A percentile compares a stretch with the other conserved stretches of the same genome.
Conservation (phyloP, 2,329 filamentous ascomycete species). For the Claviceps capensis region DNA sequence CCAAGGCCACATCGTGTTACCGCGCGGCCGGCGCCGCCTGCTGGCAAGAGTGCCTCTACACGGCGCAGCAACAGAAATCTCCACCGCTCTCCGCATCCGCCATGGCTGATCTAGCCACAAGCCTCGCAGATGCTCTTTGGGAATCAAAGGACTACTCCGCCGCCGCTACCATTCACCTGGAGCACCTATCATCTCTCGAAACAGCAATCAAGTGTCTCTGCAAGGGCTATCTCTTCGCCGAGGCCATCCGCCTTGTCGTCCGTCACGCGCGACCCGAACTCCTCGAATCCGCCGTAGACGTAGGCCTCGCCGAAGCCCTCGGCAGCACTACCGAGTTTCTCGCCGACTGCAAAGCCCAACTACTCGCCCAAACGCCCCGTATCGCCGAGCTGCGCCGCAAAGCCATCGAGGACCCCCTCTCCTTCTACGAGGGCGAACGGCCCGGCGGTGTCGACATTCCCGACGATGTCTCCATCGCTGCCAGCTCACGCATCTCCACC, state of each 20-base stretch:
- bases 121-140: constrained; percentile 62
- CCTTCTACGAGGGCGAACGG: constrained; percentile 73
- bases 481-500: constrained; percentile 66
- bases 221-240: constrained; percentile 74
- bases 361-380: constrained; percentile 73
- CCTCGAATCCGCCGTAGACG: constrained; percentile 57
- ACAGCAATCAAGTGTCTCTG: constrained; percentile 66
- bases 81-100: constrained; percentile 47
- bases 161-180: constrained; percentile 66
- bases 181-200: constrained; percentile 64
- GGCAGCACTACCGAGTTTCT: constrained; percentile 79
- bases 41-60: constrained; percentile 85
- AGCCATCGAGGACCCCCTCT: constrained; percentile 72
- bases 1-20: constrained; percentile 69
- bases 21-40: constrained; percentile 58
- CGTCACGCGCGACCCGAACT: constrained; percentile 47
- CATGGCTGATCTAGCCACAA: constrained; percentile 53
- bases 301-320: constrained; percentile 66
- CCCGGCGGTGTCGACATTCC: constrained; percentile 56
- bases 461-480: constrained; percentile 84
- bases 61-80: constrained; percentile 54
- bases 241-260: constrained; percentile 68
- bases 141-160: constrained; percentile 75
- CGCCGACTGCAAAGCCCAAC: constrained; percentile 79
- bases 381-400: constrained; percentile 69